Conservation (phyloP, 768 basidiomycete species). For the Chiua virens region DNA sequence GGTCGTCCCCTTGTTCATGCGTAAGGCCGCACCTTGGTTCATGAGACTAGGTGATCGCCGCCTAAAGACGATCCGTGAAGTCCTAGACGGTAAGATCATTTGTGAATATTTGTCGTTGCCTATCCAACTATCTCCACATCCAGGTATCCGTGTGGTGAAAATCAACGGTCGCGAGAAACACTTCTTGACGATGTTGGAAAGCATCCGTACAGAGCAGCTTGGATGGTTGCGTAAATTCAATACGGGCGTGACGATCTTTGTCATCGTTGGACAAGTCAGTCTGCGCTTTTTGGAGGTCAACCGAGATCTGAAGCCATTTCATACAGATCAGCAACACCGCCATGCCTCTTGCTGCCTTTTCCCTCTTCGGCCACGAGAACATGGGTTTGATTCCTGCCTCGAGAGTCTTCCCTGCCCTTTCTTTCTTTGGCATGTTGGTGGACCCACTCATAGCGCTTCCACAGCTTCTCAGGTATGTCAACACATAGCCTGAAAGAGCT, state of each 20-base stretch:
- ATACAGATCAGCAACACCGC: conserved; percentile 25
- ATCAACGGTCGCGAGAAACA: conserved; percentile 28
- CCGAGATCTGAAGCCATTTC: conserved; percentile 2
- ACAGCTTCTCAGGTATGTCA: conserved; percentile 27
- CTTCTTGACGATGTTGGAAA: conserved; percentile 21
- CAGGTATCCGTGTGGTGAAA: conserved; percentile 28
- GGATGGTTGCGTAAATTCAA: conserved; percentile 26
- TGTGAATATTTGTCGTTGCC: background rate
- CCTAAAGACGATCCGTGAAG: conserved; percentile 28
- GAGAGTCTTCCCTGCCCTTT: conserved; percentile 29
- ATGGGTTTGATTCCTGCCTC: conserved; percentile 21
- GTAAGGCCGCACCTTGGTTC: conserved; percentile 29
- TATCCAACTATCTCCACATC: background rate
- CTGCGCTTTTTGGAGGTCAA: background rate
- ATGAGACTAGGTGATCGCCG: conserved; percentile 29
- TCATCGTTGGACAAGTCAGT: conserved; percentile 25
- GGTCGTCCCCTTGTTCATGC: conserved; percentile 33
- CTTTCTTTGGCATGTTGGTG: conserved; percentile 33
- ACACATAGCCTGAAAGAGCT: background rate
- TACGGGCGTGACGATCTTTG: conserved; percentile 22
- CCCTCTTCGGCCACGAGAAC: conserved; percentile 27
- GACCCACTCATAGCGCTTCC: conserved; percentile 31
- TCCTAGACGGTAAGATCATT: conserved; percentile 23
- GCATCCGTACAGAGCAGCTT: conserved; percentile 25
- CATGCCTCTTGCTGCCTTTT: conserved; percentile 34